Conservation (phyloP, 768 basidiomycete species). For the Mycena chlorophos region DNA sequence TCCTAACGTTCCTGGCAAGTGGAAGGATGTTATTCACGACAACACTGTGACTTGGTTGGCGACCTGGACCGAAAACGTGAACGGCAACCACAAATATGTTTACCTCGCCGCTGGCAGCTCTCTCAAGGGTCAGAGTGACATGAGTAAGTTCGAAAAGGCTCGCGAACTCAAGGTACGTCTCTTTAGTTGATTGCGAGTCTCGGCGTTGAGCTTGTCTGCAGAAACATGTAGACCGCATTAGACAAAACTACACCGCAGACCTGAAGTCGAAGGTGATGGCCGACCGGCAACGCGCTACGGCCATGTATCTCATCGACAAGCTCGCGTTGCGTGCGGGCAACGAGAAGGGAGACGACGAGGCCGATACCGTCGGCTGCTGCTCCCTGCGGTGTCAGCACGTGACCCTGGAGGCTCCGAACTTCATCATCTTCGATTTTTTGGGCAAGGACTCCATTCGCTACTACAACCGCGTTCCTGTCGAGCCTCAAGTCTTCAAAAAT, state of each 20-base stretch:
- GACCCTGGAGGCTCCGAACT: slow-evolving; percentile 84
- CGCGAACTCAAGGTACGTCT: slow-evolving; percentile 83
- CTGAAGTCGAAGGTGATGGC: slow-evolving; percentile 91
- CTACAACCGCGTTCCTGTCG: slow-evolving; percentile 88
- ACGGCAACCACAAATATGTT: slow-evolving; percentile 94
- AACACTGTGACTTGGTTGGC: slow-evolving; percentile 99
- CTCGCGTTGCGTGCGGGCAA: slow-evolving; percentile 98
- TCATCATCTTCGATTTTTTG: slow-evolving; percentile 92
- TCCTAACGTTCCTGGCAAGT: slow-evolving; percentile 91
- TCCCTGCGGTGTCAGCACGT: slow-evolving; percentile 96
- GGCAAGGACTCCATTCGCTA: slow-evolving; percentile 99
- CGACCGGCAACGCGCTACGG: slow-evolving; percentile 94
- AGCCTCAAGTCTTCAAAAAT: slow-evolving; percentile 95
- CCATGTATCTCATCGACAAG: slow-evolving; percentile 98
- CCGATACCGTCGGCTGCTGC: slow-evolving; percentile 98
- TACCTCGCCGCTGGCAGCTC: slow-evolving; percentile 97
- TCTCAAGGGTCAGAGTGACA: slow-evolving; percentile 96
- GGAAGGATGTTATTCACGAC: slow-evolving; percentile 88
- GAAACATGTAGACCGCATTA: slow-evolving; percentile 90
- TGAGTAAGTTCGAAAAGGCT: slow-evolving; percentile 97
- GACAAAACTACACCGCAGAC: slow-evolving; percentile 82
- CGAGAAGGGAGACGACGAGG: slow-evolving; percentile 99
- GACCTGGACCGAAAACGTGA: slow-evolving; percentile 98
- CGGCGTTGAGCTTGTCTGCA: slow-evolving; percentile 31
- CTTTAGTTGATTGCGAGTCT: background rate